Conservation (phyloP, 495 filamentous ascomycete genomes). For the Talaromyces stipitatus region DNA sequence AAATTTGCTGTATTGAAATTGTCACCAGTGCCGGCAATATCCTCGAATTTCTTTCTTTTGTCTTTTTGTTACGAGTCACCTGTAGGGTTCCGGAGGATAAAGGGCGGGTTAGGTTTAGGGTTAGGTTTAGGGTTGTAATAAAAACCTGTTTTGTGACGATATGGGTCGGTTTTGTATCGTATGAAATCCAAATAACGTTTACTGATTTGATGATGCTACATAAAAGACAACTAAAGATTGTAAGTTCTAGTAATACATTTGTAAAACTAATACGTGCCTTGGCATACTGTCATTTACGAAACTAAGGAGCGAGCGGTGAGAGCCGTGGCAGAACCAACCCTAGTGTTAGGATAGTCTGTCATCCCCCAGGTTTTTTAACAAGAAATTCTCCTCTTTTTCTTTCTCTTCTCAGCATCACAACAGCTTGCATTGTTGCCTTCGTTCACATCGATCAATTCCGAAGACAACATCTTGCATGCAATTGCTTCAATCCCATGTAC, state of each 20-base stretch:
- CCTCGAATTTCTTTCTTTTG: neutral
- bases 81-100: too few relatives aligned
- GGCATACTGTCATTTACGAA: neutral
- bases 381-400: neutral
- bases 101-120: neutral
- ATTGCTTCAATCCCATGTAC: neutral
- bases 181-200: neutral
- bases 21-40: neutral
- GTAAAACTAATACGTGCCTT: neutral
- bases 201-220: neutral
- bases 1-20: neutral
- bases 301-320: neutral
- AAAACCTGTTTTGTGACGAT: neutral
- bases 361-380: neutral
- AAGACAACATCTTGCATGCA: neutral
- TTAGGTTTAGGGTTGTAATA: neutral
- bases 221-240: neutral
- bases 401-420: neutral
- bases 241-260: neutral
- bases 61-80: too few relatives aligned
- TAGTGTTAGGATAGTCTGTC: neutral
- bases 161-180: neutral
- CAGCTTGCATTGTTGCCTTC: neutral
- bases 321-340: neutral
- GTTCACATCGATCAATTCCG: neutral